Base-by-base conservation (phyloP, 2,329 filamentous ascomycete species). In the Coniochaeta sp. region DNA sequence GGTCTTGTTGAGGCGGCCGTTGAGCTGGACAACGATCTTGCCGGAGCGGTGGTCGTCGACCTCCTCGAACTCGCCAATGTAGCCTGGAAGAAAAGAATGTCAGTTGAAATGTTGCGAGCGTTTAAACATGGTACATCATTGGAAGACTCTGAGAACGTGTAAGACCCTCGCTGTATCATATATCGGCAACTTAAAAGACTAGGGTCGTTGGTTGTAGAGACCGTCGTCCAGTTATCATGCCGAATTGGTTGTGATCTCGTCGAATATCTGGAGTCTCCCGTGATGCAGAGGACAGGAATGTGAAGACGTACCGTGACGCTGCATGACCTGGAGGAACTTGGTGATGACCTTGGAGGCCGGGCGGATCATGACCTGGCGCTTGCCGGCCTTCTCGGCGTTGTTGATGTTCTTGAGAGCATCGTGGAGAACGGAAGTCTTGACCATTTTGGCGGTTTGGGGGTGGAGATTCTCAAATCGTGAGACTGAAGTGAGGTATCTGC, bases 111-210 rank as follows among this genome's bases (percentile, higher is more conserved):
- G 90, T 97, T 79, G 87, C 90, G 84, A 85, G 79, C 81, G 85
- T 86, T 85, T 95, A 95, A 96, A 96, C 86, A 86, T 89, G 82
- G 79, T 77, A 87, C 85, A 77, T 91, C 87, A 94, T 77, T 73
- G 71, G 61, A 54, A 68, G 72, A 77, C 77, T 88, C 83, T 79
- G 86, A 86, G 84, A 90, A 95, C 87, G 87, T 96, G 91, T 96
- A 95, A 96, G 91, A 92, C 87, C 86, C 83, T 86, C 86, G 86
- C 83, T 73, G 64, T 70, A 88, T 77, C 73, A 94, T 99, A 76
- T 99, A 88, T 95, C 94, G 92, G 90, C 84, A 85, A 95, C 85
- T 97, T 97, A 99, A 97, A 99, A 90, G 91, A 90, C 92, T 90
- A 85, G 86, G 81, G 85, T 87, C 89, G 91, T 96, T 74, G 78